These are phyloP conservation scores for Puccinia triticina DNA, from an alignment of 1,284 basidiomycete species.

Conservation along the genomic window DNA sequence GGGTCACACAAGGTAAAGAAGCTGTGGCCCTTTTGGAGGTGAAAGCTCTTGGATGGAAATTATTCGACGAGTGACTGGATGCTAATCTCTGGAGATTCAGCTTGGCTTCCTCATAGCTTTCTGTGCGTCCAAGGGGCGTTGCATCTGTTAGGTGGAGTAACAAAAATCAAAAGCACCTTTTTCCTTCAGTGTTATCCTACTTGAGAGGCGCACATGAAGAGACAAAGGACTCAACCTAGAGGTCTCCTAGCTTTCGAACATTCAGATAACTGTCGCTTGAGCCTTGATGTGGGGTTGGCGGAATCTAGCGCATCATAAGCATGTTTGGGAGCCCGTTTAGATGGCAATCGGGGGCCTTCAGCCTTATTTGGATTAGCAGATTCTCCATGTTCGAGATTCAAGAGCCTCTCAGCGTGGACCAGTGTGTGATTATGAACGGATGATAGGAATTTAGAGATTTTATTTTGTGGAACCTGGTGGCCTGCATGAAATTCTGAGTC, in stretches of 20 bases:
- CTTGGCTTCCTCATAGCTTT: constrained; percentile 15
- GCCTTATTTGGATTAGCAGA: not conserved
- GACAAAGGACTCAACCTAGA: not conserved
- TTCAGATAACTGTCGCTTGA: constrained; percentile 21
- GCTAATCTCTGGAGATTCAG: constrained; percentile 14
- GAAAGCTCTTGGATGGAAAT: not conserved
- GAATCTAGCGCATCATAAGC: constrained; percentile 15
- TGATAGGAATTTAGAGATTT: constrained; percentile 3
- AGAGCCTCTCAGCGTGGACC: constrained; percentile 25
- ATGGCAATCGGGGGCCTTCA: not conserved
- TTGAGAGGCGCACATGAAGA: not conserved
- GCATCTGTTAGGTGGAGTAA: not conserved
- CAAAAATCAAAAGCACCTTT: not conserved
- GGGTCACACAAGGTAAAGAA: not conserved
- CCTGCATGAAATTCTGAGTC: not conserved
- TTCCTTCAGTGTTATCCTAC: not conserved
- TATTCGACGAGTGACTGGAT: constrained; percentile 8
- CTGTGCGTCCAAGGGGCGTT: not conserved
- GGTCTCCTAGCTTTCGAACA: constrained; percentile 19
- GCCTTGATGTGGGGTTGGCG: constrained; percentile 12
- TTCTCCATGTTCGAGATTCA: not conserved
- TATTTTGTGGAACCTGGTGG: not conserved
- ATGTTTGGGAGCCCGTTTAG: not conserved
- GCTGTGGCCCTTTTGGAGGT: constrained; percentile 11
- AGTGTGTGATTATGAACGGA: constrained; percentile 12